phyloP scores from a whole-genome alignment of 345 rosid genomes.

The Luvunga scandens region DNA sequence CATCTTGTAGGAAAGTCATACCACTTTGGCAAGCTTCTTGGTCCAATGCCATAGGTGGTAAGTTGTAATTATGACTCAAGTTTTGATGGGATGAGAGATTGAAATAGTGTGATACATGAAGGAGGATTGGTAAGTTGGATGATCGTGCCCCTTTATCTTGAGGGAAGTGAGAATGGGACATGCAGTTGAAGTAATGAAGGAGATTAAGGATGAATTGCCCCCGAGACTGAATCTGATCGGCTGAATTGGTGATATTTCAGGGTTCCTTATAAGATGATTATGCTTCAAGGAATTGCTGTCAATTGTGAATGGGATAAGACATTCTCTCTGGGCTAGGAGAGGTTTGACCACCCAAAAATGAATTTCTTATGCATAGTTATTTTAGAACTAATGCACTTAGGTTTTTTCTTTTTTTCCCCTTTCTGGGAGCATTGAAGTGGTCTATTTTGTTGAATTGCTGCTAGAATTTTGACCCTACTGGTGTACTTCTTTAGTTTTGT shows the following conservation, averaged over 20 bases:
- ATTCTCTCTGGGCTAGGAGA: neutral
- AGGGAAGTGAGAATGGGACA: neutral
- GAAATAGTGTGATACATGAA: neutral
- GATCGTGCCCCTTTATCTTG: neutral
- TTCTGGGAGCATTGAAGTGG: neutral
- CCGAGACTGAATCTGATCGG: neutral
- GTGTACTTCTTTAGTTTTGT: neutral
- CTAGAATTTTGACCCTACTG: neutral
- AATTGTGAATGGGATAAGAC: neutral
- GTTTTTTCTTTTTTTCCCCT: neutral
- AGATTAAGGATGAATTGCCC: neutral
- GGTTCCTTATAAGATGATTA: neutral
- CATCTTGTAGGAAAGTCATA: neutral
- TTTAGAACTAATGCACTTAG: neutral
- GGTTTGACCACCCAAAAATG: neutral
- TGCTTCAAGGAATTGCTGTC: neutral
- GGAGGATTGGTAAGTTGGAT: neutral
- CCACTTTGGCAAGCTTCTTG: no score
- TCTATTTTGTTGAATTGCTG: neutral
- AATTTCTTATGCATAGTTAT: neutral
- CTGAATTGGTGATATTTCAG: conserved; percentile 2
- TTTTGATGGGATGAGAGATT: neutral
- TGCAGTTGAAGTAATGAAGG: neutral
- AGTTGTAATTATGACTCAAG: neutral
- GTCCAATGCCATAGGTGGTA: neutral